Base-by-base conservation (phyloP, 305 asterid species). In the Ajuga reptans region DNA sequence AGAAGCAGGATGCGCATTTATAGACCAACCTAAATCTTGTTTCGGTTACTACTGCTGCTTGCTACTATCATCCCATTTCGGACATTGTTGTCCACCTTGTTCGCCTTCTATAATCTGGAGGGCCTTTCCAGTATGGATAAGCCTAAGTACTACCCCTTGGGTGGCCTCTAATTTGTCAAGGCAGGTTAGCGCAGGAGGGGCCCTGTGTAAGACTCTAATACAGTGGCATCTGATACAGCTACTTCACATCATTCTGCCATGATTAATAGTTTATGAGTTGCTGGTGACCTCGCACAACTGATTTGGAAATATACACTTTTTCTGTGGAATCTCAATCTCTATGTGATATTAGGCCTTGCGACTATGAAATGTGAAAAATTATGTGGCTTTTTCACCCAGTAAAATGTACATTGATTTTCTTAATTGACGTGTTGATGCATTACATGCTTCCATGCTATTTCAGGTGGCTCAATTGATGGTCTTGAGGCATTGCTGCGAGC, bases 391-490 rank as follows among this genome's bases (percentile, higher is more conserved):
- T 69, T 46, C 46, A 18, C 42, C 51, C 58, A 5, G 45, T 16
- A 47, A 62, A 15, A 53, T 49, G 71, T 73, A 8, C 12, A 51
- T 71, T 37, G 52, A 52, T 62, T 72, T 46, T 75, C 64, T 66
- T 47, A 34, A 10, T 59, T 51, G 59, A 62, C 55, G 76, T 39
- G 39, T 9, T 61, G 49, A 34, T 62, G 66, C 59, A 59, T 33
- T 75, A 39, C 78, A 66, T 64, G 45, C 53, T 39, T 53, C 55
- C 21, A 61, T 80, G 47, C 71, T 67, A 50, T 84, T 69, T 79
- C 88, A 93, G 99, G 88, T 81, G 89, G 91, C 76, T 86, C 97
- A 59, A 76, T 93, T 85, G 88, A 83, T 67, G 89, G 96, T 75
- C 97, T 91, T 39, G 96, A 93, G 84, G 73, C 84, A 31, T 71